These are phyloP conservation scores for Lepidopterella palustris DNA, from an alignment of 495 filamentous ascomycete genomes.

Conservation along the genomic window DNA sequence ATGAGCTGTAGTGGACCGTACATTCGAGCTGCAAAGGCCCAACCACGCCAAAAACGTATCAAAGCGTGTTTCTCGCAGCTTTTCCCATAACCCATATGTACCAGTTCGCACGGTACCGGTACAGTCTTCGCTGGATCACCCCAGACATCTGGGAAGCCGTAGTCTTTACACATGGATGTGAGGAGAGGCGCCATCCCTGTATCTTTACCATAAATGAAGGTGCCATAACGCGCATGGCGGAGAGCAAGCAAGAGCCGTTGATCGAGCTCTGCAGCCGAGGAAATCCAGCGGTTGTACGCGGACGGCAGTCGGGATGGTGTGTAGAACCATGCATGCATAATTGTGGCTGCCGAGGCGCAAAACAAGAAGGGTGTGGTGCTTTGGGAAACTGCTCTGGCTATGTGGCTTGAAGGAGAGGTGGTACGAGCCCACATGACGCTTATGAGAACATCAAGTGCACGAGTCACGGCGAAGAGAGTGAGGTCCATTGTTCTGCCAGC, in stretches of 20 bases:
- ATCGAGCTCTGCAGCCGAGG: constrained; percentile 72
- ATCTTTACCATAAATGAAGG: constrained; percentile 60
- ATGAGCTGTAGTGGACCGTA: constrained; percentile 74
- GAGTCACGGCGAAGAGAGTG: constrained; percentile 69
- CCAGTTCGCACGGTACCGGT: constrained; percentile 81
- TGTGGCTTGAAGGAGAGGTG: constrained; percentile 16
- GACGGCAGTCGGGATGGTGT: constrained; percentile 58
- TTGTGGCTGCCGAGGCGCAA: constrained; percentile 63
- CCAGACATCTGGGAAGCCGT: constrained; percentile 60
- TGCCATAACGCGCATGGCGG: constrained; percentile 50
- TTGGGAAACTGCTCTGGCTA: constrained; percentile 38
- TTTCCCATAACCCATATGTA: constrained; percentile 73
- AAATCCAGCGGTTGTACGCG: constrained; percentile 83
- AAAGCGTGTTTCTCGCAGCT: constrained; percentile 75
- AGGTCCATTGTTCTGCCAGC: constrained; percentile 81
- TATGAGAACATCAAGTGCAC: constrained; percentile 67
- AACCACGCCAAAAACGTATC: constrained; percentile 62
- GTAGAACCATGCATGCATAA: constrained; percentile 94
- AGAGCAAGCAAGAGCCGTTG: constrained; percentile 67
- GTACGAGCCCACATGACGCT: constrained; percentile 55
- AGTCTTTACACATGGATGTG: constrained; percentile 68
- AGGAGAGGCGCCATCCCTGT: constrained; percentile 68
- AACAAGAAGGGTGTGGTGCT: constrained; percentile 68
- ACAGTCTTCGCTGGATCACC: constrained; percentile 68
- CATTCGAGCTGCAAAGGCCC: constrained; percentile 67